A percentile compares a stretch with the other conserved stretches of the same genome.
Conservation (phyloP, 2,329 filamentous ascomycete species). For the Helotiales sp. region DNA sequence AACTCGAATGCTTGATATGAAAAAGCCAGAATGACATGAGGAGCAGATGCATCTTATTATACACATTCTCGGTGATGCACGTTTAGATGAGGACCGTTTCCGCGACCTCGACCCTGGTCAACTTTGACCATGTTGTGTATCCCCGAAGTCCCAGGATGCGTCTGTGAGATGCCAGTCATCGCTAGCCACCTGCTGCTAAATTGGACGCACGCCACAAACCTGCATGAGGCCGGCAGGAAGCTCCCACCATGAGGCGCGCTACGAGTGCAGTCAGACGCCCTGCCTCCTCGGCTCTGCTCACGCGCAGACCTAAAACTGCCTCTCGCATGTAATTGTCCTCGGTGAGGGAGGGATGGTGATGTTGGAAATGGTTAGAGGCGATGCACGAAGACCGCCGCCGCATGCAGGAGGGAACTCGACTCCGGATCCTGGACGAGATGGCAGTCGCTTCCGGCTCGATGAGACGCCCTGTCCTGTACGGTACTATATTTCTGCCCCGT, state of each 20-base stretch:
- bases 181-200: background rate
- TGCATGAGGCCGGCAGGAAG: background rate
- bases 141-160: background rate
- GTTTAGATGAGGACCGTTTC: background rate
- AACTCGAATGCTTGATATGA: background rate
- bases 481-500: background rate
- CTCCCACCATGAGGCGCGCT: background rate
- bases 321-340: background rate
- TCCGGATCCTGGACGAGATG: background rate
- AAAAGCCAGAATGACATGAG: background rate
- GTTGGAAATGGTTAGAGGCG: background rate
- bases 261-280: background rate
- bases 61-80: background rate
- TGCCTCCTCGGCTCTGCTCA: background rate
- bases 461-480: no score
- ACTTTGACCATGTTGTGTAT: background rate
- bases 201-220: background rate
- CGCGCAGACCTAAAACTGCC: background rate
- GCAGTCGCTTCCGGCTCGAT: background rate
- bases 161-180: background rate
- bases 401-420: no score
- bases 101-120: background rate
- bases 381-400: background rate
- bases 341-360: background rate
- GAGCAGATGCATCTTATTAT: constrained; percentile 4